These are phyloP conservation scores for Alternaria sp. DNA, from an alignment of 2,329 filamentous ascomycete species.

Conservation along the genomic window DNA sequence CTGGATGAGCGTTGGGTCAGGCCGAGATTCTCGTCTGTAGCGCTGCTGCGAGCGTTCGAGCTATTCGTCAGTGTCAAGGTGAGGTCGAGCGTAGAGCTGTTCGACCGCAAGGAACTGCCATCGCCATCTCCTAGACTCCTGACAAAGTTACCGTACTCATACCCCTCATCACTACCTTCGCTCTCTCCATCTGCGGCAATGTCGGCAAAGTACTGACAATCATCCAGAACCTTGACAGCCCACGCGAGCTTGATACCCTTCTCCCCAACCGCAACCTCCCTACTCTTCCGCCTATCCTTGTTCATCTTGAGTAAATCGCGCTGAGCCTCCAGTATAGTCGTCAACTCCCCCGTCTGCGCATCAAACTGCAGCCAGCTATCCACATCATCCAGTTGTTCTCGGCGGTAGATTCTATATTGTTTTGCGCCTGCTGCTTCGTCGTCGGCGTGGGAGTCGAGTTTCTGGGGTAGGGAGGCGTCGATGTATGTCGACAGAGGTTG, in stretches of 20 bases:
- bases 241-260: conserved; percentile 17
- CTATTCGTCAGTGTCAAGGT: not conserved
- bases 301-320: conserved; percentile 17
- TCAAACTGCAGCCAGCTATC: conserved; percentile 16
- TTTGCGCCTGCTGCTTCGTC: conserved; percentile 1
- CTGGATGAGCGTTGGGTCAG: not conserved
- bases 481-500: not conserved
- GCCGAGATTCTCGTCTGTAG: rapidly evolving
- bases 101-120: not conserved
- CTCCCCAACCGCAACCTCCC: not conserved
- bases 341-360: not conserved
- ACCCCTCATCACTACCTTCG: conserved; percentile 9
- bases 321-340: conserved; percentile 21
- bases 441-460: not conserved
- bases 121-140: not conserved
- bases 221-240: conserved; percentile 19
- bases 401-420: conserved; percentile 8
- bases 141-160: conserved; percentile 7
- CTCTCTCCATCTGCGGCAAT: not conserved
- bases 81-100: not conserved
- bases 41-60: not conserved
- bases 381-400: not conserved
- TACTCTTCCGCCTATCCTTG: conserved; percentile 8
- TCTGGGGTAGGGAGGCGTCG: not conserved
- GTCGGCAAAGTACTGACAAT: conserved; percentile 6